These are phyloP conservation scores for Nyssa sinensis DNA, from an alignment of 148 eudicot genomes.

Conservation along the genomic window DNA sequence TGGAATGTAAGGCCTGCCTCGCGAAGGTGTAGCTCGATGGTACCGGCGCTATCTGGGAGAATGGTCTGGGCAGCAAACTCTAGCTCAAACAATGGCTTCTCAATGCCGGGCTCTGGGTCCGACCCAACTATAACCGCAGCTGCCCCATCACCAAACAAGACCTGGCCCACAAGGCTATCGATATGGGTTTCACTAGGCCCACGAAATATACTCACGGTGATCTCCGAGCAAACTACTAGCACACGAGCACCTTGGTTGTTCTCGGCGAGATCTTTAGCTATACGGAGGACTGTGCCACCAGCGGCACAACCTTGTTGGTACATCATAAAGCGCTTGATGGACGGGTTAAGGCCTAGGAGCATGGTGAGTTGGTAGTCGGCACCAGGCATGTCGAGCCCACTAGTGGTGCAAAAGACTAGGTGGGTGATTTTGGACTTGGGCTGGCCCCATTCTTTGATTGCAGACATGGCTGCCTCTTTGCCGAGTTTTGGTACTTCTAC, in stretches of 20 bases:
- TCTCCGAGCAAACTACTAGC: slow-evolving; percentile 24
- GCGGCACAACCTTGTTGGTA: slow-evolving; percentile 33
- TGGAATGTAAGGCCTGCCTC: slow-evolving; percentile 27
- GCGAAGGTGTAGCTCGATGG: slow-evolving; percentile 23
- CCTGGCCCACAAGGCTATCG: slow-evolving; percentile 24
- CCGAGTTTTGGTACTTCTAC: slow-evolving; percentile 22
- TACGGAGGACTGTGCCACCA: slow-evolving; percentile 24
- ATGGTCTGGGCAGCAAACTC: slow-evolving; percentile 28
- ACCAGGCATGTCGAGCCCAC: slow-evolving; percentile 28
- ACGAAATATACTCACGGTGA: slow-evolving; percentile 17
- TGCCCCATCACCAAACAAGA: slow-evolving; percentile 27
- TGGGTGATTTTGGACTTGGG: slow-evolving; percentile 34
- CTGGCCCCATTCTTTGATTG: slow-evolving; percentile 28
- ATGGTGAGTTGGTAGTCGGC: slow-evolving; percentile 33
- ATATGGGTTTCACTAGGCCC: slow-evolving; percentile 25
- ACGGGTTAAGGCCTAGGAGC: slow-evolving; percentile 28
- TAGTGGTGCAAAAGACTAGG: slow-evolving; percentile 31
- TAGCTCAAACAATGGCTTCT: slow-evolving; percentile 24
- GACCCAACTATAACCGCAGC: slow-evolving; percentile 24
- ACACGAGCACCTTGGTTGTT: slow-evolving; percentile 29
- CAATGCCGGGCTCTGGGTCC: slow-evolving; percentile 15
- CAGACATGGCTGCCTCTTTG: slow-evolving; percentile 21
- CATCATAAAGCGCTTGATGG: slow-evolving; percentile 31
- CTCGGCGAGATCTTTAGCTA: slow-evolving; percentile 32
- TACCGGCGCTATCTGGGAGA: slow-evolving; percentile 20